phyloP scores from a whole-genome alignment of 352 stramenopile species.

The Globisporangium spinosum region DNA sequence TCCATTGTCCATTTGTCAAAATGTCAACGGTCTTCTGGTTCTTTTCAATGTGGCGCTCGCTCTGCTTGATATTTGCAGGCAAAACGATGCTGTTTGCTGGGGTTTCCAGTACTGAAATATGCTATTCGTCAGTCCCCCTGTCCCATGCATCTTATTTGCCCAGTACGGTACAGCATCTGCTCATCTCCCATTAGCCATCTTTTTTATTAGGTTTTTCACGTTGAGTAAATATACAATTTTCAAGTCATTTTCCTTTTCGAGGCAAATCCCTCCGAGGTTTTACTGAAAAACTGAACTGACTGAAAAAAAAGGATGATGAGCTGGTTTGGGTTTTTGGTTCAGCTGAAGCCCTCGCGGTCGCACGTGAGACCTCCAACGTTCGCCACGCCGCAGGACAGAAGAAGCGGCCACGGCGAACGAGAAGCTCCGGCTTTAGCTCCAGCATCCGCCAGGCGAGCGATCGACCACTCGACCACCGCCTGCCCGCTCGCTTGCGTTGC shows the following conservation, averaged over 20 bases:
- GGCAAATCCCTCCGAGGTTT: neutral
- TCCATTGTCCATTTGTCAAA: neutral
- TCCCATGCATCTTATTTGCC: neutral
- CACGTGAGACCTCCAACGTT: neutral
- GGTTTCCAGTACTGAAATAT: neutral
- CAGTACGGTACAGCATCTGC: neutral
- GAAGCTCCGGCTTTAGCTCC: neutral
- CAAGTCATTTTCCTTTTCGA: neutral
- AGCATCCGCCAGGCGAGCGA: neutral
- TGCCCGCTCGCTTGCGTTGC: neutral
- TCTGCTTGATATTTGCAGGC: neutral
- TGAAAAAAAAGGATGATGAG: neutral
- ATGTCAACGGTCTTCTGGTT: neutral
- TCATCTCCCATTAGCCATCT: neutral
- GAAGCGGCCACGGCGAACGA: neutral
- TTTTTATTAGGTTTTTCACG: neutral
- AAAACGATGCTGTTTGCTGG: neutral
- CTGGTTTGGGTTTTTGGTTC: neutral
- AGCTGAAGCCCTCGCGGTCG: neutral
- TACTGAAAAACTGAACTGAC: neutral
- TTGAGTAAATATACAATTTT: neutral
- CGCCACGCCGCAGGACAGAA: neutral
- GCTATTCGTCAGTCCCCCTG: neutral
- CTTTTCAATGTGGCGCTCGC: neutral
- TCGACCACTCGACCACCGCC: neutral